Evolutionary conservation across 2,329 filamentous ascomycete genomes (phyloP).

Genomic region (Aspergillus sp.): DNA sequence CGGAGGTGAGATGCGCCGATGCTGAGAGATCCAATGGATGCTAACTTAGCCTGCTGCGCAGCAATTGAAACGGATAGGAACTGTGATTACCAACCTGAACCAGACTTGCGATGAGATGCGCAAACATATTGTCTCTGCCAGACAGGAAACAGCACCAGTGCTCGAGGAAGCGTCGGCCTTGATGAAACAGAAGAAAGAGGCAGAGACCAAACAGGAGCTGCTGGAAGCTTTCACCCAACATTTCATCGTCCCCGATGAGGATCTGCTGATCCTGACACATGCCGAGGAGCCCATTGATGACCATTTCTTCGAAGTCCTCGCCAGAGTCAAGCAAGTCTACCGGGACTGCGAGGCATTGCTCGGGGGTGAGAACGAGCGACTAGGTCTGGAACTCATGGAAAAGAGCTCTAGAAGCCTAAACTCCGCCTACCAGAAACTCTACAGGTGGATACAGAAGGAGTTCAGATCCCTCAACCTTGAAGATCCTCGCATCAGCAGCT

Average conservation of each 20-base stretch:
- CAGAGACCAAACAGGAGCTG: constrained; percentile 78
- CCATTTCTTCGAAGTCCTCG: constrained; percentile 75
- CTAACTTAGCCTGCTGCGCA: constrained; percentile 41
- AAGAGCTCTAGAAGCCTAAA: constrained; percentile 85
- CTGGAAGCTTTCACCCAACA: constrained; percentile 76
- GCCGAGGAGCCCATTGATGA: constrained; percentile 82
- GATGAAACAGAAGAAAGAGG: constrained; percentile 69
- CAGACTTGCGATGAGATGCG: constrained; percentile 79
- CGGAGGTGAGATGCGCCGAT: constrained; percentile 63
- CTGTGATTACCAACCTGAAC: constrained; percentile 76
- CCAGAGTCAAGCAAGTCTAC: constrained; percentile 81
- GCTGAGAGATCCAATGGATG: constrained; percentile 4
- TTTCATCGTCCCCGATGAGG: constrained; percentile 81
- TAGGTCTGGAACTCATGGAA: constrained; percentile 90
- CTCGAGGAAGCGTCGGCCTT: constrained; percentile 75
- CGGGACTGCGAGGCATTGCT: constrained; percentile 86
- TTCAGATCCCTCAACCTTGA: constrained; percentile 92
- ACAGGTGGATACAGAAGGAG: constrained; percentile 90
- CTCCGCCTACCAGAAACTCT: constrained; percentile 89
- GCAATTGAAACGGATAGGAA: constrained; percentile 84
- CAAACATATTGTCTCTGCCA: constrained; percentile 71
- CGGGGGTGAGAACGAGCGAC: constrained; percentile 82
- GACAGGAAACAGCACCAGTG: constrained; percentile 70
- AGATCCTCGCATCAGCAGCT: constrained; percentile 85
- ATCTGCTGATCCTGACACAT: constrained; percentile 72